A percentile compares a stretch with the other conserved stretches of the same genome.
Evolutionary conservation across 1,284 basidiomycete genomes (phyloP).

Genomic region (Naganishia albida): DNA sequence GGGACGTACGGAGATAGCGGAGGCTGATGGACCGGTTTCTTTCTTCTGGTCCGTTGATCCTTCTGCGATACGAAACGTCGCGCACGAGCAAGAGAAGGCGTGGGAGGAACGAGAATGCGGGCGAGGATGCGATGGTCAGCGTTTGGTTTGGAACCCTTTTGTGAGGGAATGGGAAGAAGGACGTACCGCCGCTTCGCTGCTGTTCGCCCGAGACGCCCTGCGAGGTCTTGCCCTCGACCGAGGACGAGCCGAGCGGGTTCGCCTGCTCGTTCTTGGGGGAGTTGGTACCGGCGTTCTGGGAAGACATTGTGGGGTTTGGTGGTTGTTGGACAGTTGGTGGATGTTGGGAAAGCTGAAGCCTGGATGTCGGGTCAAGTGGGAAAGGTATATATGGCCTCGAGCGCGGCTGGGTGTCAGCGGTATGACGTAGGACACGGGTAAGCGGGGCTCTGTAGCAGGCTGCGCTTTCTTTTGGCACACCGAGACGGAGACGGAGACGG

Average conservation of each 20-base stretch:
- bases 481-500: no score
- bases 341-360: neutral
- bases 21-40: conserved; percentile 10
- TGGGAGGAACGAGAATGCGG: neutral
- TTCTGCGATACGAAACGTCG: neutral
- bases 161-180: neutral
- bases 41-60: conserved; percentile 3
- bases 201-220: conserved; percentile 24
- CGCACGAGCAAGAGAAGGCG: neutral
- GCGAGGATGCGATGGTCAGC: no score
- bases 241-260: conserved; percentile 24
- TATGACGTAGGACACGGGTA: no score
- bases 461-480: neutral
- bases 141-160: no score
- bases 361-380: neutral
- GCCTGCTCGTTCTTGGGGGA: conserved; percentile 26
- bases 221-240: conserved; percentile 11
- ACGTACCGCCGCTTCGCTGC: conserved; percentile 21
- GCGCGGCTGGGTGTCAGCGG: neutral
- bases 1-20: conserved; percentile 17
- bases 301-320: conserved; percentile 26
- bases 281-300: conserved; percentile 27
- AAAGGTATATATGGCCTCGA: neutral
- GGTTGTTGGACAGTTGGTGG: neutral
- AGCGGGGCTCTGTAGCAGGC: neutral